Conservation (phyloP, 768 basidiomycete genomes). For the Polyporus arcularius region DNA sequence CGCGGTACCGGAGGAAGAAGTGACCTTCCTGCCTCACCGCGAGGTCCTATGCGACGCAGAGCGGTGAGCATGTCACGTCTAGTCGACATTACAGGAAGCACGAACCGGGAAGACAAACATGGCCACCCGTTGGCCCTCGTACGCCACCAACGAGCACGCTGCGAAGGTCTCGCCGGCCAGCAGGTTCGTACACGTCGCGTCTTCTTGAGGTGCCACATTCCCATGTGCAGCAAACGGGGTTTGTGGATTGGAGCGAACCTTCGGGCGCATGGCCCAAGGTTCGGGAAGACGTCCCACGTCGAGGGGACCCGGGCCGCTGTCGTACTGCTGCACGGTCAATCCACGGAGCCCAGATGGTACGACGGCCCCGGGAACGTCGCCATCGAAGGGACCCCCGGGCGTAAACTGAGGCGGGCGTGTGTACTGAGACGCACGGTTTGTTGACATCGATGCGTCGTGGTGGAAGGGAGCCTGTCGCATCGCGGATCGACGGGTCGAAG, state of each 20-base stretch:
- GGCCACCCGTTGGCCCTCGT: slow-evolving; percentile 54
- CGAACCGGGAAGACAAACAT: slow-evolving; percentile 68
- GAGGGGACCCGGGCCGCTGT: too few species aligned
- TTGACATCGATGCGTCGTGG: too few species aligned
- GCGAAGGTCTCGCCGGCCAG: slow-evolving; percentile 62
- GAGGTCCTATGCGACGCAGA: slow-evolving; percentile 50
- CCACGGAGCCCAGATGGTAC: too few species aligned
- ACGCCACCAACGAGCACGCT: slow-evolving; percentile 21
- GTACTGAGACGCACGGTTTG: background rate
- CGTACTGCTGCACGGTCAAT: too few species aligned
- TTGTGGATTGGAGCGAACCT: background rate
- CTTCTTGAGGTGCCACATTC: slow-evolving; percentile 46
- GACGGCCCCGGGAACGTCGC: too few species aligned
- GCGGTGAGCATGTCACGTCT: background rate
- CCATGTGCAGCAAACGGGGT: slow-evolving; percentile 29
- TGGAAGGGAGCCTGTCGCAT: background rate
- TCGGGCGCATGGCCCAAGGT: background rate
- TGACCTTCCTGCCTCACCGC: slow-evolving; percentile 68
- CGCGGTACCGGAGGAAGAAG: slow-evolving; percentile 67
- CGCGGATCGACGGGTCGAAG: background rate
- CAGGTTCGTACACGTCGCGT: slow-evolving; percentile 50
- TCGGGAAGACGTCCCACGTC: too few species aligned
- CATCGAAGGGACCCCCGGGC: too few species aligned
- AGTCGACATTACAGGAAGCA: slow-evolving; percentile 17
- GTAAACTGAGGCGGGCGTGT: slow-evolving; percentile 8